Base-by-base conservation (phyloP, 345 rosid species). In the Populus alba region DNA sequence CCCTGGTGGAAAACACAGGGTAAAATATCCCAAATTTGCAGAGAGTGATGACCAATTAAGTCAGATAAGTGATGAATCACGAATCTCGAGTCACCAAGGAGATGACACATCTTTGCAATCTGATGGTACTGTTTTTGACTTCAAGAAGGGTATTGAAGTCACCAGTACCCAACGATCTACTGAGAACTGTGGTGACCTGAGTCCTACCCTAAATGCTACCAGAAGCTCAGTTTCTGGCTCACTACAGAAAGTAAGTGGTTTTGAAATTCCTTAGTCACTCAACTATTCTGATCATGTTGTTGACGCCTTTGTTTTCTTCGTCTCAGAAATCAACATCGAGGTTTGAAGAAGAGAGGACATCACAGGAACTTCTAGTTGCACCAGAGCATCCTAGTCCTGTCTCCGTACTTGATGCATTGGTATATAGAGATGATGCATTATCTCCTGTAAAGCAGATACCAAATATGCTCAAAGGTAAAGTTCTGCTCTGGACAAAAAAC, bases 381-480 rank as follows among this genome's bases (percentile, higher is more conserved):
- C 76, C 86, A 65, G 98, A 93, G 80, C 91, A 93, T 83, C 95
- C 88, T 29, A 95, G 97, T 86, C 98, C 99, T 6, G 87, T 93
- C 53, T 95, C 99, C 51, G 97, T 95, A 74, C 97, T 93, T 37
- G 97, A 93, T 68, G 59, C 80, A 61, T 86, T 87, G 9, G 55
- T 81, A 15, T 90, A 89, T 80, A 82, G 83, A 77, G 96, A 91
- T 81, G 94, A 87, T 78, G 87, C 82, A 35, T 71, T 87, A 57
- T 90, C 94, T 62, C 97, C 97, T 16, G 83, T 88, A 69, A 93
- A 88, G 81, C 86, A 82, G 82, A 83, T 71, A 39, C 75, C 77
- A 67, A 75, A 61, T 77, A 16, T 76, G 62, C 62, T 71, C 35
- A 69, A 70, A 87, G 96, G 96, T 92, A 90, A 79, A 47, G 7